Conservation (phyloP, 2,329 filamentous ascomycete genomes). For the Gremmenia infestans region DNA sequence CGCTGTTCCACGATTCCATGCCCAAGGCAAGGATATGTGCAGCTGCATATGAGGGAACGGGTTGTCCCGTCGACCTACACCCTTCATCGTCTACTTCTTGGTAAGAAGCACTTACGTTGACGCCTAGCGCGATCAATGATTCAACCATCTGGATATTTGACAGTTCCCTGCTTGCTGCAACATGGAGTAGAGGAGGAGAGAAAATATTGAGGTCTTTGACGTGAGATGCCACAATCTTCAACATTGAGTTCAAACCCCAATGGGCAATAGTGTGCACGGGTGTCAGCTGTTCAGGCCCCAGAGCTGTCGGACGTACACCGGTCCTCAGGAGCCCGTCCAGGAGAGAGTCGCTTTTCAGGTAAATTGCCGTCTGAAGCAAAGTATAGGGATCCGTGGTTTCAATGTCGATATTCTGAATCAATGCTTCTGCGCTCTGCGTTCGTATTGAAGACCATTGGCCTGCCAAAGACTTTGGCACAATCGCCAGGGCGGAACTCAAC, state of each 20-base stretch:
- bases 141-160: constrained; percentile 6
- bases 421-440: background rate
- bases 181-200: constrained; percentile 4
- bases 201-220: constrained; percentile 4
- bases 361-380: background rate
- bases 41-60: background rate
- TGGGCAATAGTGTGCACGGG: constrained; percentile 1
- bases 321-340: background rate
- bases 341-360: background rate
- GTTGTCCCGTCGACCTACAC: background rate
- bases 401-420: background rate
- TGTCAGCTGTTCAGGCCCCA: background rate
- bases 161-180: background rate
- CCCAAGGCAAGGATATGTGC: constrained; percentile 3
- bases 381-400: background rate
- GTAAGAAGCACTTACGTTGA: background rate
- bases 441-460: background rate
- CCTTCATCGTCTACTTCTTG: background rate
- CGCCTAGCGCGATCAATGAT: background rate
- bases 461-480: background rate
- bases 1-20: background rate
- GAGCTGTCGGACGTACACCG: background rate
- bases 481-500: background rate
- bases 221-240: background rate
- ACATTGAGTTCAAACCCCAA: constrained; percentile 1